phyloP scores from a whole-genome alignment of 768 basidiomycete genomes.

The Trametes coccinea region DNA sequence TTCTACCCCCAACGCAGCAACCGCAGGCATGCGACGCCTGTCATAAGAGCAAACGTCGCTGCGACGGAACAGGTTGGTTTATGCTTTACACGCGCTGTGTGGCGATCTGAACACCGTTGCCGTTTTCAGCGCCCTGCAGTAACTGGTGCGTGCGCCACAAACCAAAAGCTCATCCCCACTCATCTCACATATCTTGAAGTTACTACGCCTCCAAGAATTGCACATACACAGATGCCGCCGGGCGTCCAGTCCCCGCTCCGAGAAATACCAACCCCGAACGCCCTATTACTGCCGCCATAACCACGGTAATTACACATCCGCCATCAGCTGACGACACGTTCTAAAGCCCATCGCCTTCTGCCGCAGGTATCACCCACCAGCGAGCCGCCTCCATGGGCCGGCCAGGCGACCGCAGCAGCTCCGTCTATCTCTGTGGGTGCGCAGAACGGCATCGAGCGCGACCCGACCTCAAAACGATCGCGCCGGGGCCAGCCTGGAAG shows the following conservation, averaged over 20 bases:
- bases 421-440: conserved; percentile 2
- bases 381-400: conserved; percentile 20
- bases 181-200: conserved; percentile 39
- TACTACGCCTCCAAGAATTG: conserved; percentile 82
- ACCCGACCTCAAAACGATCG: conserved; percentile 17
- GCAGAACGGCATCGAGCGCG: conserved; percentile 14
- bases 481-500: conserved; percentile 10
- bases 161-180: not conserved
- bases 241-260: conserved; percentile 77
- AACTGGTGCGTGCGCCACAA: conserved; percentile 56
- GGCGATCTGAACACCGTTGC: not conserved
- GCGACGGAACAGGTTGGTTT: conserved; percentile 73
- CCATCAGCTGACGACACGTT: not conserved
- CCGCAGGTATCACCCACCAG: conserved; percentile 9
- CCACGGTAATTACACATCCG: conserved; percentile 8
- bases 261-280: conserved; percentile 21
- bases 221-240: conserved; percentile 77
- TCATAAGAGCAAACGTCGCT: conserved; percentile 82
- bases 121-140: conserved; percentile 65
- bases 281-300: conserved; percentile 6
- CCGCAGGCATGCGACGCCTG: conserved; percentile 76
- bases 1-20: conserved; percentile 3
- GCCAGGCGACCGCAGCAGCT: conserved; percentile 13
- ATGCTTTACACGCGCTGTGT: conserved; percentile 1
- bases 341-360: not conserved